Conservation (phyloP, 106 monocot genomes). For the Phalaenopsis equestris region DNA sequence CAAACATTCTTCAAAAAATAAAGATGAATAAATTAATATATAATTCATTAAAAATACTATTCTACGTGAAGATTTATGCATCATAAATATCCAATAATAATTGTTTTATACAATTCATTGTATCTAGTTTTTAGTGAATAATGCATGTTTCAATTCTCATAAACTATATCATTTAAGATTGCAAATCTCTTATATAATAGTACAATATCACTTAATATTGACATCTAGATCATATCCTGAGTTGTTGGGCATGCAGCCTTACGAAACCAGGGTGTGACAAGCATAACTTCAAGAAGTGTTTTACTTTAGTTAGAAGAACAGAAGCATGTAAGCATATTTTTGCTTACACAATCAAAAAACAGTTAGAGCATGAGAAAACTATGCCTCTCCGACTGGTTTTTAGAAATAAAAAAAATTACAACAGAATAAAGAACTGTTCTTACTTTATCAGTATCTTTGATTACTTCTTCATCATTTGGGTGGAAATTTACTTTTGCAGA, state of each 20-base stretch:
- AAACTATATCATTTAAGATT: neutral
- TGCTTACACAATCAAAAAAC: neutral
- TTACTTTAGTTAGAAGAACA: neutral
- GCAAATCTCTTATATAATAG: neutral
- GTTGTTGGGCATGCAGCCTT: neutral
- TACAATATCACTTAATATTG: neutral
- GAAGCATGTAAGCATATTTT: neutral
- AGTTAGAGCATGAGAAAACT: neutral
- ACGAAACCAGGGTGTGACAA: neutral
- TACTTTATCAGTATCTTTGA: slow-evolving; percentile 78
- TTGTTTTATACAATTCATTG: neutral
- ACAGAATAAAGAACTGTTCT: neutral
- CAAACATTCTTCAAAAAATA: too few relatives aligned
- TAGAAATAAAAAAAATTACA: neutral
- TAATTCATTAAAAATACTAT: too few relatives aligned
- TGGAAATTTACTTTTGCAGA: slow-evolving; percentile 73
- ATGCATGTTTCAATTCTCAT: neutral
- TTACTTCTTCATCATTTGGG: slow-evolving; percentile 72
- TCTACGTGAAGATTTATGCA: too few relatives aligned
- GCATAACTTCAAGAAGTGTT: neutral
- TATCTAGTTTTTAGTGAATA: neutral
- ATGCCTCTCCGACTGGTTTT: neutral
- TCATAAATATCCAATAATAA: too few relatives aligned
- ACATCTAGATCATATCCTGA: neutral
- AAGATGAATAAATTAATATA: too few relatives aligned